Percentiles rank a stretch among this genome's conserved stretches.
phyloP scores from a whole-genome alignment of 352 stramenopile species.

The Globisporangium paroecandrum region DNA sequence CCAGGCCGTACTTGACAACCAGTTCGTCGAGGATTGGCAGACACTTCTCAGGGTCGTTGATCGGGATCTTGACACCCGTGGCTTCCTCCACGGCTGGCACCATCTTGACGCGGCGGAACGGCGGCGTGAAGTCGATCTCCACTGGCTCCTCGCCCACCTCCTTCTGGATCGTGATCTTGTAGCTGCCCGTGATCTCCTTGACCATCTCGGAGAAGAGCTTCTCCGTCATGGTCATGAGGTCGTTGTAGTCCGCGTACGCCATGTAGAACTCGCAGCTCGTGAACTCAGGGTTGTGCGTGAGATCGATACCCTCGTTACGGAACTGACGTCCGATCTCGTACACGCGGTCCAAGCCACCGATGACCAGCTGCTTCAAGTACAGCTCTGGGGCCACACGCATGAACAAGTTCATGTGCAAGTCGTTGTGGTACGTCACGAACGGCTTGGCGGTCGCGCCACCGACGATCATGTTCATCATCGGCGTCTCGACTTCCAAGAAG shows the following conservation, averaged over 20 bases:
- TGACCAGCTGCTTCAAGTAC: conserved; percentile 97
- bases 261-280: conserved; percentile 99
- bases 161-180: conserved; percentile 89
- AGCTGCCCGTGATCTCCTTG: conserved; percentile 88
- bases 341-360: conserved; percentile 97
- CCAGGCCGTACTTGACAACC: conserved; percentile 67
- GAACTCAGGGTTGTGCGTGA: conserved; percentile 99
- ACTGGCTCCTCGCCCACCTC: conserved; percentile 63
- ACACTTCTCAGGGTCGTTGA: conserved; percentile 62
- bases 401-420: conserved; percentile 95
- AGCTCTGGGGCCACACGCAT: conserved; percentile 97
- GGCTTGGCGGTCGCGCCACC: conserved; percentile 96
- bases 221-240: conserved; percentile 97
- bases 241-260: conserved; percentile 97
- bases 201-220: conserved; percentile 90
- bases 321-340: conserved; percentile 99
- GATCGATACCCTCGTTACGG: conserved; percentile 98
- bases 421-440: conserved; percentile 98
- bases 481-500: conserved; percentile 99
- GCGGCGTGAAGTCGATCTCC: conserved; percentile 92
- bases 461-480: conserved; percentile 94
- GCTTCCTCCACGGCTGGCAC: conserved; percentile 66
- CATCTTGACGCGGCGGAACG: conserved; percentile 96
- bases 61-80: conserved; percentile 67
- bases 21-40: conserved; percentile 58